Evolutionary conservation across 1,139 yeast genomes (phyloP).

Genomic region (Geotrichum klebahnii): DNA sequence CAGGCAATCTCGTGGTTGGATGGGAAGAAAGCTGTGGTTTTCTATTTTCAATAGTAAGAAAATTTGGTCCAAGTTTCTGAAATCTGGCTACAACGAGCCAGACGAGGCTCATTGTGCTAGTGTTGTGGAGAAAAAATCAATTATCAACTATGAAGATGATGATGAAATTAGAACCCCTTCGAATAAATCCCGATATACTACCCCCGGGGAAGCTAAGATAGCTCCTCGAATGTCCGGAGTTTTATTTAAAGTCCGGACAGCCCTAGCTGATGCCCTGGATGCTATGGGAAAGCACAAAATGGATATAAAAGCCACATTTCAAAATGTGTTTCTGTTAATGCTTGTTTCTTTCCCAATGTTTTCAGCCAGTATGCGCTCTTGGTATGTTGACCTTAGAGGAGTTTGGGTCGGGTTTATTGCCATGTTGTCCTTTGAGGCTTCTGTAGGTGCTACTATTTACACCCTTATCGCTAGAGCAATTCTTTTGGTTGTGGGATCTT

Average conservation of each 20-base stretch:
- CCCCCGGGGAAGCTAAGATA: constrained; percentile 5
- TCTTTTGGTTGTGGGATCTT: constrained; percentile 47
- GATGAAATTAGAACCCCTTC: not conserved
- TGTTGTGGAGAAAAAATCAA: constrained; percentile 17
- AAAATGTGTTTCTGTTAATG: constrained; percentile 45
- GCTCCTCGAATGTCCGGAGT: not conserved
- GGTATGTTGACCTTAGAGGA: constrained; percentile 48
- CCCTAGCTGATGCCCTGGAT: constrained; percentile 27
- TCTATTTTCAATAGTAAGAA: constrained; percentile 39
- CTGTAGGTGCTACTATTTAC: constrained; percentile 50
- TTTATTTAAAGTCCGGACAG: constrained; percentile 12
- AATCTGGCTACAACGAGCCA: constrained; percentile 28
- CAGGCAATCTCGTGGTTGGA: constrained; percentile 39
- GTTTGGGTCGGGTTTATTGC: constrained; percentile 54
- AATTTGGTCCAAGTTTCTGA: constrained; percentile 40
- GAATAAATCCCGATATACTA: constrained; percentile 2
- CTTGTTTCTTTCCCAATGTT: constrained; percentile 50
- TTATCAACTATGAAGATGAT: constrained; percentile 8
- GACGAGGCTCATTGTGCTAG: constrained; percentile 30
- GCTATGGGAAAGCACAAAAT: constrained; percentile 34
- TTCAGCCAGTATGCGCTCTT: constrained; percentile 43
- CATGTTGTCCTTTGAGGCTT: constrained; percentile 47
- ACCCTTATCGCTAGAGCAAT: constrained; percentile 46
- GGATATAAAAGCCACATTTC: constrained; percentile 46
- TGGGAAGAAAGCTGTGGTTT: constrained; percentile 45